Evolutionary conservation across 2,329 filamentous ascomycete species (phyloP), one percentile per base, ranked within the genome.

Genomic region (Penicillium italicum): DNA sequence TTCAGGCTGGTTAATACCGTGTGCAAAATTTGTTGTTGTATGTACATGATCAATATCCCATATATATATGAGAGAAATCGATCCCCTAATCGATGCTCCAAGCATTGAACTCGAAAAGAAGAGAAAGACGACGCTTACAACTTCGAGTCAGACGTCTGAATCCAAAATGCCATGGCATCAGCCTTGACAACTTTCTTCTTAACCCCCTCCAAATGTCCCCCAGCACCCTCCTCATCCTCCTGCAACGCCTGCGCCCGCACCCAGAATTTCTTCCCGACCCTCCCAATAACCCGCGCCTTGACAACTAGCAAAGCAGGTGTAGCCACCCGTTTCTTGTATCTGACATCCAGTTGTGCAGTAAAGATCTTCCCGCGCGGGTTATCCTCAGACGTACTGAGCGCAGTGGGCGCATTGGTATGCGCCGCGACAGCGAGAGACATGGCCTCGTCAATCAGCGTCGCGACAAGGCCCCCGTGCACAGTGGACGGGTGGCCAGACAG

Each of bases 401-500:
- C 20, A 18, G 30, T 40, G 4, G 52, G 59, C 54, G 38, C 50
- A 38, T n/a, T 61, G 10, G 66, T 57, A 61, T 72, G 71, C 26
- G 69, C 57, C 51, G 70, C 68, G 28, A 76, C 67, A 12, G 70
- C 69, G 14, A 75, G 56, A 1, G 74, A 76, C 73, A 78, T 77
- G 24, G 72, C 68, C 62, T 79, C 76, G 53, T 79, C 76, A 24
- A 79, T 67, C 22, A 77, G 55, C 5, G 73, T 73, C 28, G 73
- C 72, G 12, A 74, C 59, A 33, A 77, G 62, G 16, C 75, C 76
- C 4, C 76, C 76, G 48, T 78, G 76, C 20, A 70, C 71, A 1
- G 71, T 72, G 5, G 58, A 55, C 1, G 74, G 72, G 57, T 77
- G 74, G 3, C 75, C 74, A 24, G 69, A 70, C 5, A 77, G 57